Conservation (phyloP, 257 asterid species). For the Linderniella brevidens region DNA sequence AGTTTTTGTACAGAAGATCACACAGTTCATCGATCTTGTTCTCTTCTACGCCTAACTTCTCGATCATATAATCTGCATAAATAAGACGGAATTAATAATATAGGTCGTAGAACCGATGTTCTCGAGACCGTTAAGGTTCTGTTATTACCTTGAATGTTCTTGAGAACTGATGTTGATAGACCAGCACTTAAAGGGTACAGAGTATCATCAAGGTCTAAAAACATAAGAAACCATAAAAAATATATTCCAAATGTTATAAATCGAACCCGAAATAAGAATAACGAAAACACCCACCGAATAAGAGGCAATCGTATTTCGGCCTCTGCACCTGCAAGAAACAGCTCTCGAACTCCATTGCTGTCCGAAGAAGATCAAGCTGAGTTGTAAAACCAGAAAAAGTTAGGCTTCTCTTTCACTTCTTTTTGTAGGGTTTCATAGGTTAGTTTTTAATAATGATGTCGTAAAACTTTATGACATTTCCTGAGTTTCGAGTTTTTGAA, state of each 20-base stretch:
- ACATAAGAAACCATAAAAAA: not conserved
- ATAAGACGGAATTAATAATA: not conserved
- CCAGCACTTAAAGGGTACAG: conserved; percentile 83
- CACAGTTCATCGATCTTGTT: conserved; percentile 49
- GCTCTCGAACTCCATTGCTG: not conserved
- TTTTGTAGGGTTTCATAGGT: no score
- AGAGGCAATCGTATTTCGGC: conserved; percentile 79
- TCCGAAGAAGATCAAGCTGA: no score
- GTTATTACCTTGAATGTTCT: conserved; percentile 62
- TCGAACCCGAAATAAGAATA: not conserved
- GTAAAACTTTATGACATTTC: no score
- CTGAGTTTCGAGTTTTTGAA: no score
- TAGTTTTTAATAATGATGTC: no score
- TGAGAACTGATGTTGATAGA: conserved; percentile 38
- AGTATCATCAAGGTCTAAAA: conserved; percentile 82
- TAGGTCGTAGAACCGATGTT: not conserved
- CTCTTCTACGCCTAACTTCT: conserved; percentile 62
- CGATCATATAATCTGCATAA: conserved; percentile 58
- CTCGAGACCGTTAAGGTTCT: conserved; percentile 2
- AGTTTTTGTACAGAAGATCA: conserved; percentile 59
- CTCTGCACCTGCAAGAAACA: conserved; percentile 23
- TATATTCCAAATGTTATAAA: not conserved
- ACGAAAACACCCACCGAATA: conserved; percentile 34
- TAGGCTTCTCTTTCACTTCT: no score
- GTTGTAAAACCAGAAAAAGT: no score